Evolutionary conservation across 371 early-diverging fungal species (phyloP), one percentile per base, ranked within the genome.

Genomic region (Dinochytrium kinnereticum): DNA sequence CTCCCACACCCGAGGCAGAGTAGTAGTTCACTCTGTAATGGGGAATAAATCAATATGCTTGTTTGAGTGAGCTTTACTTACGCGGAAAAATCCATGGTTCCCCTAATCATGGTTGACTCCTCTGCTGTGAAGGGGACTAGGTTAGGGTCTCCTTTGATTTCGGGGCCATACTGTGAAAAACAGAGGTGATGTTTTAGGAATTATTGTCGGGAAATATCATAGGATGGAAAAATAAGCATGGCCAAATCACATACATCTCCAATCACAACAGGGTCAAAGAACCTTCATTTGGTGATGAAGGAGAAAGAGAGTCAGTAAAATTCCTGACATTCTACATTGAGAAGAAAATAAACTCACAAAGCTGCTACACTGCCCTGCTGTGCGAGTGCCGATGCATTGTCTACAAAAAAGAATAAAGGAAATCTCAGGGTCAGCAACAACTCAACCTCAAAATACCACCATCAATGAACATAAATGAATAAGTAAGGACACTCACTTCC

Each of bases 31-130:
- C 67, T 38, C 64, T 64, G 19, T 31, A 57, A 57, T 5, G 13
- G 31, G 24, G 24, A 57, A 57, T 13, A 7, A 31, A 7, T 5
- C 24, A 31, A n/a, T 33, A 37, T 13, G 37, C 65, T 36, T 64
- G 65, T 44, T 13, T 44, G 50, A 19, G 44, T 67, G 68, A 15
- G 68, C n/a, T 40, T 49, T 1, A 73, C 71, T 77, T 80, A 37
- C 70, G 49, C 19, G 74, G 71, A 39, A 80, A 72, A 80, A 55
- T 80, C 80, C 19, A 68, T 44, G 26, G 78, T 68, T 28, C 74
- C 74, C 51, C 53, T 65, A 50, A 80, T 59, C 10, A 74, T 7
- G 7, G 19, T 64, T 38, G 71, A 37, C 38, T 80, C 68, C 19
- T 28, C 69, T 21, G 38, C 36, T 0, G 77, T 75, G 71, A 77